Conservation (phyloP, 495 filamentous ascomycete species). For the Chaetomium cochliodes region DNA sequence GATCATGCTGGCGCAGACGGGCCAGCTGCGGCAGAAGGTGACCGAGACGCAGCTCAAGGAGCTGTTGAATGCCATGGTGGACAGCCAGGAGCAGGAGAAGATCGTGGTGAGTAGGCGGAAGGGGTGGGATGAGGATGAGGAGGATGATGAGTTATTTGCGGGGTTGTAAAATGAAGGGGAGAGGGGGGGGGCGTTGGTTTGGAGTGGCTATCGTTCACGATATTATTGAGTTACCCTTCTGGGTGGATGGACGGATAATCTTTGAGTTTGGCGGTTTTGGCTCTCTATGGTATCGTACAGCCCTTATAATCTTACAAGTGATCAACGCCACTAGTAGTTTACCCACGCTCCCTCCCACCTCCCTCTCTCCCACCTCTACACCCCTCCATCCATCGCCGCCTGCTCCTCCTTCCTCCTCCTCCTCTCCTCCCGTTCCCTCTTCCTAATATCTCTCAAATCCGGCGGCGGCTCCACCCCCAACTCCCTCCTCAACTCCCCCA, state of each 20-base stretch:
- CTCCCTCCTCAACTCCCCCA: conserved; percentile 67
- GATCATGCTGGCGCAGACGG: conserved; percentile 83
- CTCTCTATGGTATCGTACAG: conserved; percentile 2
- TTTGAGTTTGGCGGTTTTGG: not conserved
- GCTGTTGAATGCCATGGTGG: conserved; percentile 75
- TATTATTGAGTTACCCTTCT: not conserved
- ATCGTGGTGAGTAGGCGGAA: conserved; percentile 83
- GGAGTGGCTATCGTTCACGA: too few relatives aligned
- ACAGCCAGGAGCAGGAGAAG: conserved; percentile 68
- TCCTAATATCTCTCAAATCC: conserved; percentile 79
- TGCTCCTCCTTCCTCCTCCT: conserved; percentile 59
- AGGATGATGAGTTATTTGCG: conserved; percentile 81
- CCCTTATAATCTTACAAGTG: conserved; percentile 4
- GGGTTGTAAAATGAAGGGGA: conserved; percentile 41
- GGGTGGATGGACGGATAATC: not conserved
- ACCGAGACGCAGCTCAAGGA: conserved; percentile 93
- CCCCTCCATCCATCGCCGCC: conserved; percentile 1
- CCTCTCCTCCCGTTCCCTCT: conserved; percentile 63
- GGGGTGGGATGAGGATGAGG: conserved; percentile 78
- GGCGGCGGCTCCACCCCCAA: conserved; percentile 85
- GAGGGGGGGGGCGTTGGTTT: not conserved
- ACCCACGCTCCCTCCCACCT: not conserved
- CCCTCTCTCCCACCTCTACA: not conserved
- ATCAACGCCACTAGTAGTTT: not conserved
- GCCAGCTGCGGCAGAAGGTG: conserved; percentile 83